These are phyloP conservation scores for Saccharomycopsis schoenii DNA, from an alignment of 805 yeast genomes.

Conservation along the genomic window DNA sequence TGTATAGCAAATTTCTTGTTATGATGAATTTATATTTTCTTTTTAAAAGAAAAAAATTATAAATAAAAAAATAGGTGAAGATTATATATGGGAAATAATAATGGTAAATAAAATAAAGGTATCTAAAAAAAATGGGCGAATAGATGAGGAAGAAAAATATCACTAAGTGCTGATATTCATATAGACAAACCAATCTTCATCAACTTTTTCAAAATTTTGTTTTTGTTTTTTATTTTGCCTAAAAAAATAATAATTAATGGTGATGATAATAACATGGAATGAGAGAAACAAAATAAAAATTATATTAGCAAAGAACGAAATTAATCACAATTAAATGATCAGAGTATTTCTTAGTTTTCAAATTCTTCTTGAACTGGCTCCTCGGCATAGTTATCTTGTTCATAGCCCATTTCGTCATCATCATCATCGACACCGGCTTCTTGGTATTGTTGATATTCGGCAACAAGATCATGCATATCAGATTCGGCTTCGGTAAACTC, in stretches of 20 bases:
- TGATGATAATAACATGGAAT: neutral
- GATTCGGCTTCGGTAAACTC: constrained; percentile 93
- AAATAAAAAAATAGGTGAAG: neutral
- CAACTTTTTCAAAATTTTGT: neutral
- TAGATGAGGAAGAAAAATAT: neutral
- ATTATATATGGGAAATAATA: neutral
- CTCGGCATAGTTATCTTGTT: neutral
- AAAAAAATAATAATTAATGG: neutral
- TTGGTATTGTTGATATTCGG: constrained; percentile 90
- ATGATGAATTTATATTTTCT: neutral
- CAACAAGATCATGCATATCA: constrained; percentile 78
- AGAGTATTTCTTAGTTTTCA: neutral
- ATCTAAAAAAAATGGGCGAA: neutral
- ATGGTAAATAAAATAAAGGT: constrained; percentile 1
- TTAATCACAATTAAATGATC: no score
- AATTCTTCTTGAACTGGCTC: neutral
- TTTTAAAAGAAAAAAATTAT: neutral
- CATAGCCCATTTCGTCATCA: constrained; percentile 55
- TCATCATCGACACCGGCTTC: constrained; percentile 71
- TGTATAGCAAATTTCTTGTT: neutral
- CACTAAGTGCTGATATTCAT: neutral
- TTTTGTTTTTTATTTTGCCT: neutral
- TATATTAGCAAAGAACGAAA: neutral
- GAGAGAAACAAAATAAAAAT: neutral
- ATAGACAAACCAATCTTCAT: neutral